Evolutionary conservation across 2,329 filamentous ascomycete species (phyloP).

Genomic region (Plectosphaerella plurivora): DNA sequence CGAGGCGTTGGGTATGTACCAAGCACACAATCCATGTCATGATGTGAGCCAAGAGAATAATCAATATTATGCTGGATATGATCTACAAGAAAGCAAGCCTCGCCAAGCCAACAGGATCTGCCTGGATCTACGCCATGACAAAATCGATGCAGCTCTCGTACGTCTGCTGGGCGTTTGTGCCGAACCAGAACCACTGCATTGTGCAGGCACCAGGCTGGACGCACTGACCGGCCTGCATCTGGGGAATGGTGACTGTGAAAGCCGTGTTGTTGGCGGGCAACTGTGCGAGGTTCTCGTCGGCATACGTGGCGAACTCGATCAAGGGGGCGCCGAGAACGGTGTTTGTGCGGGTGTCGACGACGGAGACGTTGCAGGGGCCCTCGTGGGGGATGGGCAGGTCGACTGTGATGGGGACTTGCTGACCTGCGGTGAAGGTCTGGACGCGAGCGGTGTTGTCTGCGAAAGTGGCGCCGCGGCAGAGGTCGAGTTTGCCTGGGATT

Average conservation of each 20-base stretch:
- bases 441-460: conserved; percentile 38
- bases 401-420: conserved; percentile 36
- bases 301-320: conserved; percentile 52
- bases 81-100: neutral
- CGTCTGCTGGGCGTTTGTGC: conserved; percentile 28
- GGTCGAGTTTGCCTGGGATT: conserved; percentile 23
- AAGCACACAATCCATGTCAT: too few relatives aligned
- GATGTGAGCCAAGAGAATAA: too few relatives aligned
- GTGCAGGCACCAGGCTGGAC: conserved; percentile 26
- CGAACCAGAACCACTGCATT: conserved; percentile 42
- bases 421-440: conserved; percentile 35
- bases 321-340: conserved; percentile 46
- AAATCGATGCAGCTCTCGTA: conserved; percentile 35
- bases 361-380: conserved; percentile 49
- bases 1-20: too few relatives aligned
- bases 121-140: conserved; percentile 4
- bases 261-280: conserved; percentile 36
- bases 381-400: conserved; percentile 39
- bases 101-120: neutral
- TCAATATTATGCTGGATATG: too few relatives aligned
- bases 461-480: conserved; percentile 43
- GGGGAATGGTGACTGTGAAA: conserved; percentile 36
- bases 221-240: conserved; percentile 18
- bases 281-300: conserved; percentile 32
- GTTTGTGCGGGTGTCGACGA: conserved; percentile 50